Percentiles rank a stretch among this genome's conserved stretches.
These are phyloP conservation scores for Sporobolomyces phaffii DNA, from an alignment of 768 basidiomycete genomes.

Conservation along the genomic window DNA sequence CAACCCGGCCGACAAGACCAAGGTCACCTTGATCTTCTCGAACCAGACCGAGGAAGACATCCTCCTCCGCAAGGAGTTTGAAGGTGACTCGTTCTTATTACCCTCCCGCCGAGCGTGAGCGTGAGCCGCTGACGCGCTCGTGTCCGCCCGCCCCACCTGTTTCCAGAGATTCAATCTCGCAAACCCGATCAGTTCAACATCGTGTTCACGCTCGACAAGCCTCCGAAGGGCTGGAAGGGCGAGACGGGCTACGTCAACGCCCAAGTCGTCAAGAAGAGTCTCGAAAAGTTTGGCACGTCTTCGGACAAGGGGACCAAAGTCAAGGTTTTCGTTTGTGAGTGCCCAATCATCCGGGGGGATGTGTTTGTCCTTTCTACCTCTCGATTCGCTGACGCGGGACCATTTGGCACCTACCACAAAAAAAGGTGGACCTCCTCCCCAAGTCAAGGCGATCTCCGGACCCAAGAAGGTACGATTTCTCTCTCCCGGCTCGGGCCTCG, in stretches of 20 bases:
- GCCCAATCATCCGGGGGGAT: conserved; percentile 20
- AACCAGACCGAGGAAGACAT: conserved; percentile 89
- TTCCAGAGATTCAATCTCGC: conserved; percentile 46
- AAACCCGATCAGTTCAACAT: conserved; percentile 60
- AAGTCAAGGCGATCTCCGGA: conserved; percentile 71
- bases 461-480: conserved; percentile 66
- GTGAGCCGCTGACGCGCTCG: no score
- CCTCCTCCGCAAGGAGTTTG: conserved; percentile 71
- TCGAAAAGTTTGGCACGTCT: conserved; percentile 46
- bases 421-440: conserved; percentile 5
- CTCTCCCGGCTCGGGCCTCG: background rate
- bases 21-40: conserved; percentile 84
- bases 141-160: no score
- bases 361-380: background rate
- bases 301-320: conserved; percentile 58
- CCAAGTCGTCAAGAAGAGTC: conserved; percentile 62
- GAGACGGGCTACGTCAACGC: conserved; percentile 66
- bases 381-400: no score
- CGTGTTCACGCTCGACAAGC: conserved; percentile 80
- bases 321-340: conserved; percentile 77
- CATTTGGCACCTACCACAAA: no score
- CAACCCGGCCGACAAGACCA: conserved; percentile 77
- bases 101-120: no score
- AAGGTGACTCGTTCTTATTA: conserved; percentile 43
- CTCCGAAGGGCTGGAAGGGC: conserved; percentile 60